These are phyloP conservation scores for Flaveria linearis DNA, from an alignment of 129 eudicot species.

Conservation along the genomic window DNA sequence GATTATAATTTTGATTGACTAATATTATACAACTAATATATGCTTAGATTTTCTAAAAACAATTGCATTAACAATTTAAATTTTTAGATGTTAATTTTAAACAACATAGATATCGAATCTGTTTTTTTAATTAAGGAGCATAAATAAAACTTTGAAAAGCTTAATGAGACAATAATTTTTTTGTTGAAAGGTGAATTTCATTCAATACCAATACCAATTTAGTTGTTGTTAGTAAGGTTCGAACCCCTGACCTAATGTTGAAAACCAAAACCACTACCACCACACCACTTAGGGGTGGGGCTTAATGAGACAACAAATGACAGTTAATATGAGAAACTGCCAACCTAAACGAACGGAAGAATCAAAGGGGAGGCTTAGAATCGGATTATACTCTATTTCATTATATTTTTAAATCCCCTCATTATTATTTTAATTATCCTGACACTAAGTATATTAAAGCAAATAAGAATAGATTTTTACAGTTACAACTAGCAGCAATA, in stretches of 20 bases:
- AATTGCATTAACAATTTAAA: not conserved
- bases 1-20: no score
- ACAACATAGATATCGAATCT: not conserved
- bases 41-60: not conserved
- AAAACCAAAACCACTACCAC: no score
- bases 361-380: constrained; percentile 33
- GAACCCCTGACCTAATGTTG: no score
- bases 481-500: no score
- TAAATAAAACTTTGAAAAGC: constrained; percentile 6
- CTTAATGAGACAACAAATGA: constrained; percentile 43
- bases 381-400: constrained; percentile 26
- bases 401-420: not conserved
- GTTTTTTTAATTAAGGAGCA: not conserved
- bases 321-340: constrained; percentile 35
- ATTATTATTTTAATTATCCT: not conserved
- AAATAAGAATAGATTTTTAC: no score
- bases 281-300: no score
- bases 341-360: constrained; percentile 41
- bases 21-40: not conserved
- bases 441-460: no score
- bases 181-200: no score
- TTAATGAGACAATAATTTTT: no score
- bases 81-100: not conserved
- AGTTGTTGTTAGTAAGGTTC: no score
- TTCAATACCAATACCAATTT: no score